Base-by-base conservation (phyloP, 2,329 filamentous ascomycete genomes). In the Colletotrichum agaves region DNA sequence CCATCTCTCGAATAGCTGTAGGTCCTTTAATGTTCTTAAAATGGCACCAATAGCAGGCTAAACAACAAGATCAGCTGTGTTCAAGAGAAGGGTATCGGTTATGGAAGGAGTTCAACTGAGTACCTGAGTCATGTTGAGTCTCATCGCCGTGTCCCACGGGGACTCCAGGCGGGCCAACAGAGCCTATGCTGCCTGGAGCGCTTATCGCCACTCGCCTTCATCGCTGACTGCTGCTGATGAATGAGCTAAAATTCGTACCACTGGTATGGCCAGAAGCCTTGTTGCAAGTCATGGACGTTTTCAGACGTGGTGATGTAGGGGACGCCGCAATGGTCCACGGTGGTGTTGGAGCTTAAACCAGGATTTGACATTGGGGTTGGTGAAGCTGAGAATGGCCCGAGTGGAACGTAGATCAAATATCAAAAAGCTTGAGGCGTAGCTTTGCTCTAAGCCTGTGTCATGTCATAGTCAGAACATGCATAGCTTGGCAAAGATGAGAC, bases 121-220 rank as follows among this genome's bases (percentile, higher is more conserved):
- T 55, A 61, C 62, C 31, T 55, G 56, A 33, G 21, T 47, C 56
- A 65, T 65, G 47, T 43, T 53, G 15, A 61, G 47, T 19, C 62
- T 53, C 7, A 61, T 39, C 11, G 41, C 8, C 1, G 62, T 61
- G 8, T 65, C 62, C 56, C 62, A 65, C 5, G 62, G 62, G n/a
- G 62, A 61, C 13, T 65, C 56, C 2, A 61, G 41, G 5, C 56
- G 39, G 5, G 27, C 39, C 31, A 65, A 4, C n/a, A 65, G n/a
- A 10, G 62, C 62, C 12, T 65, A 33, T 21, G 56, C 23, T 13
- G 47, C 62, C 0, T 46, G 17, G 3, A 65, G n/a, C 4, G 47
- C 57, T 19, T 55, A 17, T 31, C 61, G 39, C n/a, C 56, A 56
- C 12, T 55, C 62, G 12, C 57, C 39, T 12, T 65, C 62, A 5